A percentile compares a stretch with the other conserved stretches of the same genome.
Evolutionary conservation across 2,329 filamentous ascomycete species (phyloP).

Genomic region (Aspergillus spinulosporus): DNA sequence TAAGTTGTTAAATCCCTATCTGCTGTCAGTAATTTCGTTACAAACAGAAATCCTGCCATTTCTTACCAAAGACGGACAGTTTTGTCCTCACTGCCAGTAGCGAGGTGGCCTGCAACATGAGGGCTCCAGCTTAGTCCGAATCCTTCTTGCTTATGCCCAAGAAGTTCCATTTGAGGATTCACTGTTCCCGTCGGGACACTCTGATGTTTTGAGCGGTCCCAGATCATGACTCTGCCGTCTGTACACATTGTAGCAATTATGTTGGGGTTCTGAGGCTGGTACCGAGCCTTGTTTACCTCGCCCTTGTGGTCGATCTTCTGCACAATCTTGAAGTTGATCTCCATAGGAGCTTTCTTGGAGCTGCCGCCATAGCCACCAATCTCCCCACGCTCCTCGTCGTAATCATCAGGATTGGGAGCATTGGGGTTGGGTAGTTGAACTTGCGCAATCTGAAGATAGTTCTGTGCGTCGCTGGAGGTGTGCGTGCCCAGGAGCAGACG

Average conservation of each 20-base stretch:
- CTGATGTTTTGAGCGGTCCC: constrained; percentile 93
- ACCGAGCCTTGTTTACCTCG: constrained; percentile 97
- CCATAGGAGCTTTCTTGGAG: constrained; percentile 65
- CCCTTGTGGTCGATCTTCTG: constrained; percentile 96
- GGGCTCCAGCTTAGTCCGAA: constrained; percentile 94
- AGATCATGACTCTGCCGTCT: constrained; percentile 85
- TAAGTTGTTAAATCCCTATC: constrained; percentile 76
- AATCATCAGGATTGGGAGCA: constrained; percentile 72
- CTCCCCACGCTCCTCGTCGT: constrained; percentile 88
- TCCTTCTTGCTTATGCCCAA: constrained; percentile 83
- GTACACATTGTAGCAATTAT: constrained; percentile 91
- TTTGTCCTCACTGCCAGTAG: constrained; percentile 86
- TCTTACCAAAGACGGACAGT: constrained; percentile 84
- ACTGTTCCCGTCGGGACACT: constrained; percentile 71
- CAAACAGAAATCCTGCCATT: background rate
- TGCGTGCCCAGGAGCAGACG: constrained; percentile 92
- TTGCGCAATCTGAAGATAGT: constrained; percentile 93
- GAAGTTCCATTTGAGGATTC: constrained; percentile 78
- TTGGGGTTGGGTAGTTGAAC: constrained; percentile 85
- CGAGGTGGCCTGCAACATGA: constrained; percentile 75
- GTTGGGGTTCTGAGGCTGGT: constrained; percentile 96
- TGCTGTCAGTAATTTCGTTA: constrained; percentile 10
- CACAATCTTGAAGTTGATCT: constrained; percentile 83
- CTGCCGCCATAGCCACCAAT: constrained; percentile 85
- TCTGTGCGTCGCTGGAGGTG: constrained; percentile 79